These are phyloP conservation scores for Pilasporangium apinafurcum DNA, from an alignment of 352 stramenopile species.

Conservation along the genomic window DNA sequence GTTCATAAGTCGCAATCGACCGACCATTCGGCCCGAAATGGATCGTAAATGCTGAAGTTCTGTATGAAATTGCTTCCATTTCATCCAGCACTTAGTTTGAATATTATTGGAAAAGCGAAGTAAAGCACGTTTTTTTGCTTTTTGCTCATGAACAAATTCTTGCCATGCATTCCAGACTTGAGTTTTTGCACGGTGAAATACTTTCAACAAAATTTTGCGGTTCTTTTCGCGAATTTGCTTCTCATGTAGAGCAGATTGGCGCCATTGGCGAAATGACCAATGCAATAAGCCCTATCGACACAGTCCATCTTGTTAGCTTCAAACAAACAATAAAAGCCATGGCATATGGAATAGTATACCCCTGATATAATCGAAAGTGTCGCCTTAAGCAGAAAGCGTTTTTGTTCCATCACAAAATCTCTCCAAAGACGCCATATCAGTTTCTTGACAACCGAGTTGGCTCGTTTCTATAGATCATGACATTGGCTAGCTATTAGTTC, in stretches of 20 bases:
- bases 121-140: constrained; percentile 48
- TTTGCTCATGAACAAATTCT: constrained; percentile 43
- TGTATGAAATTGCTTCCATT: constrained; percentile 42
- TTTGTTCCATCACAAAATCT: constrained; percentile 46
- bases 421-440: constrained; percentile 46
- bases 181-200: constrained; percentile 49
- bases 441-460: constrained; percentile 34
- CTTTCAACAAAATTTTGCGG: constrained; percentile 29
- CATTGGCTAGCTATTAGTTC: background rate
- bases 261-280: constrained; percentile 71
- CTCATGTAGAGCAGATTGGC: constrained; percentile 25
- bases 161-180: constrained; percentile 54
- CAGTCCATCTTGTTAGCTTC: background rate
- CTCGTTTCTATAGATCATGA: constrained; percentile 14
- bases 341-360: constrained; percentile 16
- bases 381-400: constrained; percentile 62
- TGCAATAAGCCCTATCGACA: constrained; percentile 40
- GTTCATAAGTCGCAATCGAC: constrained; percentile 34
- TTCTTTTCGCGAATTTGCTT: constrained; percentile 40
- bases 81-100: constrained; percentile 55
- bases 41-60: constrained; percentile 24
- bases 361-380: constrained; percentile 63
- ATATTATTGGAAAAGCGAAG: constrained; percentile 55
- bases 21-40: constrained; percentile 34
- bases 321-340: background rate